A percentile compares a stretch with the other conserved stretches of the same genome.
Evolutionary conservation across 305 asterid genomes (phyloP).

Genomic region (Fraxinus albicans): DNA sequence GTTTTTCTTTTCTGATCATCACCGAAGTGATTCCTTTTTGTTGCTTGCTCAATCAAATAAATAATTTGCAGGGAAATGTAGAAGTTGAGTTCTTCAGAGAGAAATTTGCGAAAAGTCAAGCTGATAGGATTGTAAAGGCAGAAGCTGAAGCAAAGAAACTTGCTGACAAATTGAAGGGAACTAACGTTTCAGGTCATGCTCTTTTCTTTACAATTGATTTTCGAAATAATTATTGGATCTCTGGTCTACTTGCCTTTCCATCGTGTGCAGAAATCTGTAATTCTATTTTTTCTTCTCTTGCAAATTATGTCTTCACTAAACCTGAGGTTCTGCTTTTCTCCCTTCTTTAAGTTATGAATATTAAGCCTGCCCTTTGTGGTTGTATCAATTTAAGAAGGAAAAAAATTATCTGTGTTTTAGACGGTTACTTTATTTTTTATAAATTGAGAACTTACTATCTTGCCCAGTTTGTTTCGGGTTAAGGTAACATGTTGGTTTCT

Average conservation of each 20-base stretch:
- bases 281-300: neutral
- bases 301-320: neutral
- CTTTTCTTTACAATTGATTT: neutral
- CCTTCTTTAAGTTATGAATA: neutral
- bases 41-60: slow-evolving; percentile 15
- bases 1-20: slow-evolving; percentile 5
- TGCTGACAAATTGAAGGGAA: slow-evolving; percentile 55
- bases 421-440: neutral
- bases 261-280: neutral
- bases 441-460: neutral
- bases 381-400: neutral
- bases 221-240: neutral
- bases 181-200: slow-evolving; percentile 62
- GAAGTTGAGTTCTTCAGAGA: slow-evolving; percentile 59
- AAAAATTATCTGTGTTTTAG: neutral
- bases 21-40: slow-evolving; percentile 12
- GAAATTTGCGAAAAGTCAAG: slow-evolving; percentile 90
- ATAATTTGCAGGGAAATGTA: slow-evolving; percentile 63
- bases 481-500: neutral
- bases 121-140: slow-evolving; percentile 69
- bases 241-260: slow-evolving; percentile 1
- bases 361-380: neutral
- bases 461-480: neutral
- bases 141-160: slow-evolving; percentile 63
- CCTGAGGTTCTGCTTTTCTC: neutral